These are phyloP conservation scores for Floccularia luteovirens DNA, from an alignment of 768 basidiomycete species.

Conservation along the genomic window DNA sequence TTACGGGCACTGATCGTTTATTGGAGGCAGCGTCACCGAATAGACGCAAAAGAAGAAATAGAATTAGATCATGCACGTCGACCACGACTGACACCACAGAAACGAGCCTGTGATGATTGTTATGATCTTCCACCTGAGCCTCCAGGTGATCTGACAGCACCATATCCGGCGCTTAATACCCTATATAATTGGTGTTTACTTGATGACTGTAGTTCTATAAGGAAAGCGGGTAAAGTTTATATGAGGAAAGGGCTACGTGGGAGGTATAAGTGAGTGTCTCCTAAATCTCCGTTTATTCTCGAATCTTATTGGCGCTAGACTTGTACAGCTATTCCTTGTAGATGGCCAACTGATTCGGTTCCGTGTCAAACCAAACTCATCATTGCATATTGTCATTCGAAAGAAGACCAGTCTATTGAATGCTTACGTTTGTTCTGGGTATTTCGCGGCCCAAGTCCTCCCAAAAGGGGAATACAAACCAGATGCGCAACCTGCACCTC, in stretches of 20 bases:
- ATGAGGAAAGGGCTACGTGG: constrained; percentile 63
- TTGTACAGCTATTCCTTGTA: constrained; percentile 67
- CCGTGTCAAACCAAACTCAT: constrained; percentile 48
- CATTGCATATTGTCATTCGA: constrained; percentile 48
- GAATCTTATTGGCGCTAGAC: constrained; percentile 27
- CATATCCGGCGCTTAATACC: constrained; percentile 48
- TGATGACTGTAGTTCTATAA: constrained; percentile 69
- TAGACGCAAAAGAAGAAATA: constrained; percentile 78
- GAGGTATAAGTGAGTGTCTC: constrained; percentile 63
- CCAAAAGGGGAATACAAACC: constrained; percentile 58
- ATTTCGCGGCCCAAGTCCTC: constrained; percentile 62
- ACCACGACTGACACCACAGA: constrained; percentile 52
- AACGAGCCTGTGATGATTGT: constrained; percentile 30
- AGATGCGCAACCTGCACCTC: constrained; percentile 41
- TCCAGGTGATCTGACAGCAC: constrained; percentile 42
- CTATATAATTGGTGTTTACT: constrained; percentile 88
- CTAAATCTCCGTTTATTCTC: background rate
- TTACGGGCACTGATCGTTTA: constrained; percentile 65
- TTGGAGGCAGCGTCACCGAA: constrained; percentile 72
- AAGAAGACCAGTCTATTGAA: constrained; percentile 59
- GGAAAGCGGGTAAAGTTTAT: constrained; percentile 68
- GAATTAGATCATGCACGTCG: constrained; percentile 58
- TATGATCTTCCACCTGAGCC: constrained; percentile 40
- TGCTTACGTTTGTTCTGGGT: constrained; percentile 84
- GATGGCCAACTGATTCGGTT: constrained; percentile 71